Evolutionary conservation across 305 asterid species (phyloP).

Genomic region (Fraxinus dipetala): DNA sequence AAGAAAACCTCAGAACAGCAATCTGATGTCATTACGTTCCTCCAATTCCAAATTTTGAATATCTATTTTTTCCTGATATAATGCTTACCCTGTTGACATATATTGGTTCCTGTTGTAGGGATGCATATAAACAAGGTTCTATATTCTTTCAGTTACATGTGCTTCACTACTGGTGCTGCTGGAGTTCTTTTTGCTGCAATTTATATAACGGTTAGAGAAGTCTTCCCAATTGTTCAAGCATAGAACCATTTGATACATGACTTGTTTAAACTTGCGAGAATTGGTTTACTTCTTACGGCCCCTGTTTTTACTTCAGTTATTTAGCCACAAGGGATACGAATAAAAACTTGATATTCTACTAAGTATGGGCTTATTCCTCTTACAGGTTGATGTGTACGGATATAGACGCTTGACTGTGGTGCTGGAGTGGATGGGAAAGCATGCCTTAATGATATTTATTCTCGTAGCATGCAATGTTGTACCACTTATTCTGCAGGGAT

Average conservation of each 20-base stretch:
- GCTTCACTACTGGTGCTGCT: conserved; percentile 59
- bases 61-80: not conserved
- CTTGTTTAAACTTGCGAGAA: not conserved
- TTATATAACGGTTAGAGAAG: conserved; percentile 49
- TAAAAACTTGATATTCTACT: not conserved
- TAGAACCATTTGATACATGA: not conserved
- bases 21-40: not conserved
- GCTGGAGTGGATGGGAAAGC: conserved; percentile 66
- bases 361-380: not conserved
- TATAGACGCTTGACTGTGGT: conserved; percentile 37
- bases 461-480: conserved; percentile 64
- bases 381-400: conserved; percentile 61
- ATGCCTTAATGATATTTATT: conserved; percentile 51
- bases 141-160: conserved; percentile 62
- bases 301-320: not conserved
- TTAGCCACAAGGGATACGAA: not conserved
- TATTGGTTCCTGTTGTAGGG: conserved; percentile 33
- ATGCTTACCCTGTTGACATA: not conserved
- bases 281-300: not conserved
- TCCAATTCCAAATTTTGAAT: not conserved
- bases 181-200: conserved; percentile 57
- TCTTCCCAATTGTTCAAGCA: not conserved
- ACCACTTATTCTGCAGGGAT: conserved; percentile 62
- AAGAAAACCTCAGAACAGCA: not conserved
- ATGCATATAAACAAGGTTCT: conserved; percentile 67